phyloP scores from a whole-genome alignment of 805 yeast genomes.

The Candida stauntonica region DNA sequence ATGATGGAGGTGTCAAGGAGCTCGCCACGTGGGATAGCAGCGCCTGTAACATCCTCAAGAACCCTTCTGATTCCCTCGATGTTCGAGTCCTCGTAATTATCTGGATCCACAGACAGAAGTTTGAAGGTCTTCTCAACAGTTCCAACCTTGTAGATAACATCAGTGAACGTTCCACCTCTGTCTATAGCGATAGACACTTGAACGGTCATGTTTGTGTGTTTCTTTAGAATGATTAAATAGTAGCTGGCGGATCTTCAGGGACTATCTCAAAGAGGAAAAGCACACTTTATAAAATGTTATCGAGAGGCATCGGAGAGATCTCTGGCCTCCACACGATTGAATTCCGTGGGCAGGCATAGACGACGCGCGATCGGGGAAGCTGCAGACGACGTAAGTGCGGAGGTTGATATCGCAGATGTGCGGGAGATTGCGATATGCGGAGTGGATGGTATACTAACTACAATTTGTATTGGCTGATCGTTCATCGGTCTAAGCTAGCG shows the following conservation, averaged over 20 bases:
- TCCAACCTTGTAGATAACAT: slow-evolving; percentile 15
- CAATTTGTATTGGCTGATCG: no score
- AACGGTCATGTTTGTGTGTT: slow-evolving; percentile 11
- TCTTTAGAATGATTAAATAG: no score
- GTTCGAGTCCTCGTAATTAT: slow-evolving; percentile 45
- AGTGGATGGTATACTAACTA: no score
- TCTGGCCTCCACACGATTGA: not conserved
- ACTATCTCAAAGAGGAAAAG: no score
- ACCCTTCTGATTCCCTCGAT: slow-evolving; percentile 48
- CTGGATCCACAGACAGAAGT: slow-evolving; percentile 43
- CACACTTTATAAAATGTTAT: no score
- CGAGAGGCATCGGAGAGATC: no score
- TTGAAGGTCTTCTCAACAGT: slow-evolving; percentile 32
- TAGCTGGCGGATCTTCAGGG: no score
- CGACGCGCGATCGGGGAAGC: slow-evolving; percentile 2
- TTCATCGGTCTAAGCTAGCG: slow-evolving; percentile 36
- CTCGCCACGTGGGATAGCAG: slow-evolving; percentile 29
- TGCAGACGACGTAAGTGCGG: slow-evolving; percentile 4
- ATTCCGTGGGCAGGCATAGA: not conserved
- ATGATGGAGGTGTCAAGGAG: slow-evolving; percentile 34
- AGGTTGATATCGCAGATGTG: slow-evolving; percentile 5
- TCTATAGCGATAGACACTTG: slow-evolving; percentile 17
- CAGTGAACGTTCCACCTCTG: slow-evolving; percentile 21
- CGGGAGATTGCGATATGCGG: not conserved
- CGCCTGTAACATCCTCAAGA: slow-evolving; percentile 35